Evolutionary conservation across 2,329 filamentous ascomycete genomes (phyloP).

Genomic region (Trichophyton verrucosum): DNA sequence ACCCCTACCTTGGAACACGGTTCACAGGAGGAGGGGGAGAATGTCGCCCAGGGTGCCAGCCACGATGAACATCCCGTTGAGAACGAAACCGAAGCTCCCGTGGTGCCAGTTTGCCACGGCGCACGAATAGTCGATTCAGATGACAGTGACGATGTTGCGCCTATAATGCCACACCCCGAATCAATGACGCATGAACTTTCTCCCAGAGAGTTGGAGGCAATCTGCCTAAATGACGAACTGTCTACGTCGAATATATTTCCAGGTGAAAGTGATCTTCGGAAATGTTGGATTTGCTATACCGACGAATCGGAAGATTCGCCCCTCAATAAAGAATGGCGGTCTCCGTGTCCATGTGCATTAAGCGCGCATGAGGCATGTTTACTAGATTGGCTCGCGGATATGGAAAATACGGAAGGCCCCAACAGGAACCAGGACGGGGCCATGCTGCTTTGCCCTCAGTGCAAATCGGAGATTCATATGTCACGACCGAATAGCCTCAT

Average conservation of each 20-base stretch:
- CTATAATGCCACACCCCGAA: background rate
- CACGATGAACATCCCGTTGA: background rate
- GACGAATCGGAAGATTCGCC: constrained; percentile 52
- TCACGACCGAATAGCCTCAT: constrained; percentile 61
- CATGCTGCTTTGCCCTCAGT: constrained; percentile 74
- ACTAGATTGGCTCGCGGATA: constrained; percentile 84
- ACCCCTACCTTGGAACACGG: background rate
- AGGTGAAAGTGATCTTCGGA: constrained; percentile 31
- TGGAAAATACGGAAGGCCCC: constrained; percentile 51
- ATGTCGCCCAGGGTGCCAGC: background rate
- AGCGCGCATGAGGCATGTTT: constrained; percentile 84
- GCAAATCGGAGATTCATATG: constrained; percentile 68
- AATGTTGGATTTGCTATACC: constrained; percentile 59
- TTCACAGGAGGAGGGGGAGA: background rate
- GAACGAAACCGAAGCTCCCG: background rate
- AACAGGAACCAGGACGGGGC: constrained; percentile 40
- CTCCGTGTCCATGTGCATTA: constrained; percentile 80
- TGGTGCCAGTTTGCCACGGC: constrained; percentile 11
- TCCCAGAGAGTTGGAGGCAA: background rate
- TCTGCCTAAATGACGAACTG: background rate
- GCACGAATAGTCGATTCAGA: background rate
- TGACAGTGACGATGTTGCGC: background rate
- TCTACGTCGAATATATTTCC: background rate
- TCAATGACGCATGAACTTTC: background rate
- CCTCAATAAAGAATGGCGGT: constrained; percentile 58